A percentile compares a stretch with the other conserved stretches of the same genome.
Conservation (phyloP, 768 basidiomycete species). For the Collybia sp. region DNA sequence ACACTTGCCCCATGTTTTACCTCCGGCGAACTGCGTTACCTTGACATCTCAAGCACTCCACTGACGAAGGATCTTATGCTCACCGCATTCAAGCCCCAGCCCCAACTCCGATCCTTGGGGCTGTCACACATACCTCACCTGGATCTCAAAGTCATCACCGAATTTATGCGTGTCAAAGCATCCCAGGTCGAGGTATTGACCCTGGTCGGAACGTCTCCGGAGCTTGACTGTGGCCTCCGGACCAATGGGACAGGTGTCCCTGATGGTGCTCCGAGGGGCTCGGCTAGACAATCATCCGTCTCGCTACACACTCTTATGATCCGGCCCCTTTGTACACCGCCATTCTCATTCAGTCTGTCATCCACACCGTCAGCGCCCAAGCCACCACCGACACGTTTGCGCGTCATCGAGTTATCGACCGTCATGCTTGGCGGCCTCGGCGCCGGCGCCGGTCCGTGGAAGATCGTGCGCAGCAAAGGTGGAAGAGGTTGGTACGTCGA, state of each 20-base stretch:
- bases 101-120: conserved; percentile 80
- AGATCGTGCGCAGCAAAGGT: conserved; percentile 87
- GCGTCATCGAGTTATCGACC: conserved; percentile 83
- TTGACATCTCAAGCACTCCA: conserved; percentile 86
- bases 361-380: conserved; percentile 20
- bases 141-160: conserved; percentile 55
- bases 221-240: conserved; percentile 57
- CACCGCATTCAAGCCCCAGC: conserved; percentile 55
- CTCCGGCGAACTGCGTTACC: conserved; percentile 70
- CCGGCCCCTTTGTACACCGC: conserved; percentile 73
- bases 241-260: conserved; percentile 23
- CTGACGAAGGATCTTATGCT: conserved; percentile 55
- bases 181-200: conserved; percentile 83
- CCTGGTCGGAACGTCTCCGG: conserved; percentile 68
- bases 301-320: conserved; percentile 76
- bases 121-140: conserved; percentile 81
- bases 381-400: conserved; percentile 63
- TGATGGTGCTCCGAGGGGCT: conserved; percentile 24
- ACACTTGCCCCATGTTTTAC: conserved; percentile 75
- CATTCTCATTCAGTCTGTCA: conserved; percentile 61
- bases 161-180: conserved; percentile 67
- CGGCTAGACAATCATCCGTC: conserved; percentile 66
- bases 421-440: conserved; percentile 69
- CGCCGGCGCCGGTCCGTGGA: conserved; percentile 80
- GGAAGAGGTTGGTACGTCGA: conserved; percentile 95